Base-by-base conservation (phyloP, 2,329 filamentous ascomycete species). In the Xylaria sp. region DNA sequence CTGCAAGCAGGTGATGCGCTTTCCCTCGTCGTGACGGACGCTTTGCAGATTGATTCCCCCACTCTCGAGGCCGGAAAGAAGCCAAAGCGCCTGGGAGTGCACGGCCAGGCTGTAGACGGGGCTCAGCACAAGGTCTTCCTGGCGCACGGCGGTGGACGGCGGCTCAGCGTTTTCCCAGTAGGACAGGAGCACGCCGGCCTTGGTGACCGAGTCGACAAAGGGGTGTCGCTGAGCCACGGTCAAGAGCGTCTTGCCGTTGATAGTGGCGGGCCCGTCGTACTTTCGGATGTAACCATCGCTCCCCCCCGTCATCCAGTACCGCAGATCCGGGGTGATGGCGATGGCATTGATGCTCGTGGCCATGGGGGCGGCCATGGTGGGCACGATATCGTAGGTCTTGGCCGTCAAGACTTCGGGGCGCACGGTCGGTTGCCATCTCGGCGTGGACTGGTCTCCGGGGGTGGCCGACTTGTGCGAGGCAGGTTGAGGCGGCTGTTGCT, bases 151-250 rank as follows among this genome's bases (percentile, higher is more conserved):
- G 0, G 81, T 78, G 0, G 76, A 77, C 2, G 81, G 72, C 2
- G 89, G 88, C 77, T 99, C 95, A 78, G 97, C 94, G 75, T 98
- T 99, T 79, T 97, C 96, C 96, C 96, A 99, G 79, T 99, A 99
- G 60, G 93, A 97, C 87, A 97, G 90, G 58, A 98, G 82, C 6
- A 97, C 93, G 1, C 94, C 96, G 2, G 95, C 94, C 80, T 99
- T 99, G 64, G 93, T 93, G 50, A 99, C 96, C 74, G 93, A 97
- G 78, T 99, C 96, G 46, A 99, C 96, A 75, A 98, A 99, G 0
- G 96, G 96, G 78, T 99, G 96, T 57, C 93, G 87, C 82, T 99
- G 96, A 36, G 96, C 96, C 6, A 99, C 96, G 0, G 96, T 99
- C 74, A 99, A 83, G 68, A 95, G 90, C 39, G 96, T 88, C 81